Percentiles rank a stretch among this genome's conserved stretches.
These are phyloP conservation scores for Hura crepitans DNA, from an alignment of 441 rosid species.

Conservation along the genomic window DNA sequence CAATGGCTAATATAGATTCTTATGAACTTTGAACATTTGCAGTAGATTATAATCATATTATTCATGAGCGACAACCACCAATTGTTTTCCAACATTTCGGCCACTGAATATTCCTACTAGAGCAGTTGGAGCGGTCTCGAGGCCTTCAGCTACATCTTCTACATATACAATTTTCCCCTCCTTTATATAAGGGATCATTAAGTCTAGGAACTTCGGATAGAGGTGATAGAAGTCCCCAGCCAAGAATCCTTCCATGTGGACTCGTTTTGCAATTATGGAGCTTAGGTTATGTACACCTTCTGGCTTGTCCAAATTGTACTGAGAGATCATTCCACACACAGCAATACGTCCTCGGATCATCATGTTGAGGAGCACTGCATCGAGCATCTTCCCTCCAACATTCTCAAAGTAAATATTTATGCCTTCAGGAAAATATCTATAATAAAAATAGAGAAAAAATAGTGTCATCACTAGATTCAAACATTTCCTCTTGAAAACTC, in stretches of 20 bases:
- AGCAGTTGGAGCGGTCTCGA: conserved; percentile 56
- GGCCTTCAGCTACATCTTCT: conserved; percentile 57
- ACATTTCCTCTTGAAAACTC: neutral
- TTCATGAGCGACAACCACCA: conserved; percentile 47
- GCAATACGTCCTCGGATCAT: conserved; percentile 54
- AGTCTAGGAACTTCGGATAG: conserved; percentile 45
- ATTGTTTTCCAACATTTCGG: conserved; percentile 66
- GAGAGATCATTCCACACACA: conserved; percentile 76
- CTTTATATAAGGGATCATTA: conserved; percentile 36
- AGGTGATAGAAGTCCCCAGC: conserved; percentile 49
- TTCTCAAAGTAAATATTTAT: conserved; percentile 73
- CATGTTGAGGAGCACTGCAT: conserved; percentile 71
- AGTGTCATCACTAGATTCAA: neutral
- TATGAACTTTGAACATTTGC: neutral
- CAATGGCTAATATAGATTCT: neutral
- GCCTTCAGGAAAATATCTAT: conserved; percentile 59
- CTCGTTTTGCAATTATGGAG: conserved; percentile 39
- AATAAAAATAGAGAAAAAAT: neutral
- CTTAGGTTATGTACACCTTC: conserved; percentile 49
- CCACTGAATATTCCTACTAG: conserved; percentile 60
- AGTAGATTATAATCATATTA: conserved; percentile 25
- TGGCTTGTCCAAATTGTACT: conserved; percentile 35
- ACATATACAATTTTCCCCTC: conserved; percentile 56
- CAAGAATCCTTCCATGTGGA: conserved; percentile 61
- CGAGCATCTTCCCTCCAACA: conserved; percentile 71